phyloP scores from a whole-genome alignment of 139 green algal species.

The Coelastrella sp. region DNA sequence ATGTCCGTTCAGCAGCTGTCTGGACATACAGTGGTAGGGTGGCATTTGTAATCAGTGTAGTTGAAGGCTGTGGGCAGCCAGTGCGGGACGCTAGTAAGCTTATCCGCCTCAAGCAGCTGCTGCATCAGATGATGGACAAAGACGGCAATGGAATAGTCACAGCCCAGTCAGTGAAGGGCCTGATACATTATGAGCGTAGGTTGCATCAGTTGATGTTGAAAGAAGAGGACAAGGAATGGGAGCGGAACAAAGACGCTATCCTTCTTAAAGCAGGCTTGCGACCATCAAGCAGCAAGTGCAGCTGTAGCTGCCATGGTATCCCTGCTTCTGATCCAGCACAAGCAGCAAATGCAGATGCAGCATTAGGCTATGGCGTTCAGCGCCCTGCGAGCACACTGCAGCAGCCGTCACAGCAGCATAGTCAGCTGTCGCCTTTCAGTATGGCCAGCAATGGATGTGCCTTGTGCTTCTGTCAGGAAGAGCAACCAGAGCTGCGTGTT shows the following conservation, averaged over 20 bases:
- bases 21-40: slow-evolving; percentile 87
- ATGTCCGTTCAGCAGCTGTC: slow-evolving; percentile 74
- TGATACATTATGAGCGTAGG: slow-evolving; percentile 90
- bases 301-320: slow-evolving; percentile 37
- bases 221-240: slow-evolving; percentile 72
- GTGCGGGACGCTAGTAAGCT: slow-evolving; percentile 74
- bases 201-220: slow-evolving; percentile 94
- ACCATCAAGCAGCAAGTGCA: slow-evolving; percentile 16
- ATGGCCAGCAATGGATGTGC: not conserved
- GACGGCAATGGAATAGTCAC: slow-evolving; percentile 44
- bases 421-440: not conserved
- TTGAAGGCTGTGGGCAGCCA: slow-evolving; percentile 65
- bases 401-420: not conserved
- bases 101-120: slow-evolving; percentile 70
- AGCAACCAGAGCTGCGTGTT: slow-evolving; percentile 35
- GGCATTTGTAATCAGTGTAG: slow-evolving; percentile 86
- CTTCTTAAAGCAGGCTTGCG: slow-evolving; percentile 8
- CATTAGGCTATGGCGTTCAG: not conserved
- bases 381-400: not conserved
- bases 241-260: slow-evolving; percentile 49
- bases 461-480: slow-evolving; percentile 17
- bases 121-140: slow-evolving; percentile 69
- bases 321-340: not conserved
- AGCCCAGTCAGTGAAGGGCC: slow-evolving; percentile 40
- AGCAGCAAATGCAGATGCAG: not conserved